Percentiles rank a stretch among this genome's conserved stretches.
Conservation (phyloP, 306 rosid genomes). For the Erythrophleum fordii region DNA sequence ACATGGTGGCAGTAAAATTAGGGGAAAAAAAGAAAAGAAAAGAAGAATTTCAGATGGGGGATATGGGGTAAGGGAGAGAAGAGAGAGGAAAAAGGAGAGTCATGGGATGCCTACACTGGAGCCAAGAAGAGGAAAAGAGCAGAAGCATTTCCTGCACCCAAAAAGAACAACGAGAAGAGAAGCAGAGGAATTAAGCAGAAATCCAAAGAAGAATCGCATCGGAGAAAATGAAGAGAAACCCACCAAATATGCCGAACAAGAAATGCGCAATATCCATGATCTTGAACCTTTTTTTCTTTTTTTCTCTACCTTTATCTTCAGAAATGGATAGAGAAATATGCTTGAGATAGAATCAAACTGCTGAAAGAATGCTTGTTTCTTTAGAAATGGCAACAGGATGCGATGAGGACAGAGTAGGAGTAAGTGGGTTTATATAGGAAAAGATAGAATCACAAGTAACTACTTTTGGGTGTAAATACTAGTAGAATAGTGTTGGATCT, state of each 20-base stretch:
- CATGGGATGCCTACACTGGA: conserved; percentile 61
- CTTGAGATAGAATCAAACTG: neutral
- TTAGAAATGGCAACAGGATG: conserved; percentile 26
- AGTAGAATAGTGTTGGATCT: conserved; percentile 24
- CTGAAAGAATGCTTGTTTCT: conserved; percentile 28
- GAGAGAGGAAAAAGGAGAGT: neutral
- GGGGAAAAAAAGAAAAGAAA: neutral
- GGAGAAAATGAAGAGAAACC: conserved; percentile 15
- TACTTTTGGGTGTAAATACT: neutral
- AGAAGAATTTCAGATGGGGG: neutral
- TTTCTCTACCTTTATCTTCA: neutral
- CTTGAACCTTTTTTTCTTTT: conserved; percentile 19
- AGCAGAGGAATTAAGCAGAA: conserved; percentile 22
- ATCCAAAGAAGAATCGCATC: neutral
- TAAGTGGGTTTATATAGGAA: conserved; percentile 45
- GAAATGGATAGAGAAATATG: neutral
- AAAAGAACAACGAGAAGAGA: conserved; percentile 26
- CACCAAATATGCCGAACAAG: conserved; percentile 81
- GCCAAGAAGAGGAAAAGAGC: conserved; percentile 96
- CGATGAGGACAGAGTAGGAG: conserved; percentile 10
- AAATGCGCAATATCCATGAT: conserved; percentile 68
- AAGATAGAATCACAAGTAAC: neutral
- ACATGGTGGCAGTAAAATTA: too few relatives aligned
- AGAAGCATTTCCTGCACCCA: conserved; percentile 71
- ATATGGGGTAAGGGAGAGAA: neutral